phyloP scores from a whole-genome alignment of 2,329 filamentous ascomycete genomes.

The Trichoderma koningiopsis region DNA sequence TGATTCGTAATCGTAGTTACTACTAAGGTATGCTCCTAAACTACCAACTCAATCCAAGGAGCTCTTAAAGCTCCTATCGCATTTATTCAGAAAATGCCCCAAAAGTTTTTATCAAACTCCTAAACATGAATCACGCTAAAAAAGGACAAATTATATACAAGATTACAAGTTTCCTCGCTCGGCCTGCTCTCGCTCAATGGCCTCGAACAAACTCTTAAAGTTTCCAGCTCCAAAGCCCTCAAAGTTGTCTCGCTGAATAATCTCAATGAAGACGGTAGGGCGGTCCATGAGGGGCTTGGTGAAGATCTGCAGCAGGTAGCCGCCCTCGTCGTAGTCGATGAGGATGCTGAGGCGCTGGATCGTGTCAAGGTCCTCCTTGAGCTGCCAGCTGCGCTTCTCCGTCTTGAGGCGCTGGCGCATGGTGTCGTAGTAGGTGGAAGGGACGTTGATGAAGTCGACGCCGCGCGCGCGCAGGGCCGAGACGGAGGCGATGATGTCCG shows the following conservation, averaged over 20 bases:
- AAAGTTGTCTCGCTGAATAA: slow-evolving; percentile 90
- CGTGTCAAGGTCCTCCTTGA: slow-evolving; percentile 78
- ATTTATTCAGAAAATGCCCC: slow-evolving; percentile 3
- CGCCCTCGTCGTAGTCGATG: slow-evolving; percentile 92
- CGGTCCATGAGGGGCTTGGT: slow-evolving; percentile 91
- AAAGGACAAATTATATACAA: background rate
- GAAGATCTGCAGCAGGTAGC: slow-evolving; percentile 77
- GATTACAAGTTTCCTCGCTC: slow-evolving; percentile 75
- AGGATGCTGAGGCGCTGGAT: slow-evolving; percentile 80
- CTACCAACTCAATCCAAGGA: background rate
- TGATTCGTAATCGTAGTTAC: slow-evolving; percentile 17
- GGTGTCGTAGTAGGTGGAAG: slow-evolving; percentile 79
- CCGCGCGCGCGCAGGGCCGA: slow-evolving; percentile 79
- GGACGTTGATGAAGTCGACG: slow-evolving; percentile 90
- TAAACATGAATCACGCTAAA: background rate
- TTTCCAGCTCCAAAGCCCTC: slow-evolving; percentile 93
- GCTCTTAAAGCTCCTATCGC: slow-evolving; percentile 1
- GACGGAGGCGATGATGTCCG: slow-evolving; percentile 77
- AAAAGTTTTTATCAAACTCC: background rate
- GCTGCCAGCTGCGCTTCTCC: slow-evolving; percentile 59
- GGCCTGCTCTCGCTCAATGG: slow-evolving; percentile 90
- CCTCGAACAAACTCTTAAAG: slow-evolving; percentile 93
- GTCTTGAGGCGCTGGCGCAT: slow-evolving; percentile 74
- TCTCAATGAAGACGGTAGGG: slow-evolving; percentile 94
- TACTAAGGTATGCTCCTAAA: background rate